Percentiles rank a stretch among this genome's conserved stretches.
Evolutionary conservation across 2,329 filamentous ascomycete species (phyloP).

Genomic region (Fusarium veterinarium): DNA sequence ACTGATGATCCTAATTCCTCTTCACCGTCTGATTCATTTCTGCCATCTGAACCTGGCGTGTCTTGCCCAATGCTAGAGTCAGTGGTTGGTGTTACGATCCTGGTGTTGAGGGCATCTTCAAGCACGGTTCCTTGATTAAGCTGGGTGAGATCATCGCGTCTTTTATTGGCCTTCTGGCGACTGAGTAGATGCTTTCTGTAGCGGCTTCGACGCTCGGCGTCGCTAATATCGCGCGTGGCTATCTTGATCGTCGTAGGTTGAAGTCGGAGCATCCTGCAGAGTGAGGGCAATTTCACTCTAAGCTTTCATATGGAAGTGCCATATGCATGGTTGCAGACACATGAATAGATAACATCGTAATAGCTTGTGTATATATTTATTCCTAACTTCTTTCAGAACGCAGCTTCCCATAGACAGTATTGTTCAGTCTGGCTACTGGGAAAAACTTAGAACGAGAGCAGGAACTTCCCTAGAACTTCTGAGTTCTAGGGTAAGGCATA

Average conservation of each 20-base stretch:
- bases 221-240: constrained; percentile 30
- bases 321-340: background rate
- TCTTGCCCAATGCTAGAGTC: background rate
- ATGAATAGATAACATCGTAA: background rate
- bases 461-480: background rate
- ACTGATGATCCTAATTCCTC: background rate
- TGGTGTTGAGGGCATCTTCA: background rate
- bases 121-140: background rate
- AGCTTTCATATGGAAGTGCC: background rate
- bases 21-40: background rate
- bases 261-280: constrained; percentile 36
- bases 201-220: constrained; percentile 34
- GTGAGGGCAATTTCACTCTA: background rate
- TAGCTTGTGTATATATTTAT: background rate
- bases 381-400: background rate
- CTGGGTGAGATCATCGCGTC: background rate
- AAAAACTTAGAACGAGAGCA: background rate
- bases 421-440: background rate
- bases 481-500: background rate
- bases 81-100: background rate
- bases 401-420: background rate
- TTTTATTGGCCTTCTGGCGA: background rate
- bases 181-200: constrained; percentile 33
- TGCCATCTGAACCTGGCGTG: background rate
- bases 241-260: constrained; percentile 33